Evolutionary conservation across 2,329 filamentous ascomycete species (phyloP), one percentile per base, ranked within the genome.

Genomic region (Alternaria sp.): DNA sequence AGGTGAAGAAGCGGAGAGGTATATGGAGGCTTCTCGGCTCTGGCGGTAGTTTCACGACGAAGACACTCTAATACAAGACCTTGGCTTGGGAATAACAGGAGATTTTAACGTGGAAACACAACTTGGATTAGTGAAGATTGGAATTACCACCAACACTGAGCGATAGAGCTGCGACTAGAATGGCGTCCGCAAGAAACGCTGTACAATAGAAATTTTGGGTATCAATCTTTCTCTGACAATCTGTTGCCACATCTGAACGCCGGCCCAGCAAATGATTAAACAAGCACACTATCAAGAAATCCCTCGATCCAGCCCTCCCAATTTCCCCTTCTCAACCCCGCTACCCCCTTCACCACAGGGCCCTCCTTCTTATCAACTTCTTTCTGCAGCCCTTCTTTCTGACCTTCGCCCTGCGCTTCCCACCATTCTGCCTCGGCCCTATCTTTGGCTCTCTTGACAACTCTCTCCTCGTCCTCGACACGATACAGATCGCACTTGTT

Each of bases 401-500:
- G 63, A 5, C 65, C 66, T 8, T 65, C 66, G 1, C 74, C 70
- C 51, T 82, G 78, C 33, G 63, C 65, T 45, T 78, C 80, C 73
- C 79, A 76, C 81, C 81, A 84, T 46, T 77, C 76, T 54, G 67
- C 69, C 67, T 83, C 81, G 0, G 81, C 81, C 50, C 54, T 69
- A 58, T 80, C 75, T 17, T 70, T 78, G 23, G 81, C 82, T 41
- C 70, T 62, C 45, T 74, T 68, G 3, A 83, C 72, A 3, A 77
- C 78, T 28, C 65, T 69, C 37, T 80, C 80, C 64, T 83, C 80
- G 58, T 83, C 80, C 67, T 83, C 81, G 4, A 80, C 78, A 2
- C 78, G 72, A 66, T 83, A 84, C 26, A 84, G 65, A 67, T 83
- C 81, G 62, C 82, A 84, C 59, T 79, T 78, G 40, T 89, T 88